A percentile compares a stretch with the other conserved stretches of the same genome.
Conservation (phyloP, 192 early-diverging fungal species). For the Backusella australiensis region DNA sequence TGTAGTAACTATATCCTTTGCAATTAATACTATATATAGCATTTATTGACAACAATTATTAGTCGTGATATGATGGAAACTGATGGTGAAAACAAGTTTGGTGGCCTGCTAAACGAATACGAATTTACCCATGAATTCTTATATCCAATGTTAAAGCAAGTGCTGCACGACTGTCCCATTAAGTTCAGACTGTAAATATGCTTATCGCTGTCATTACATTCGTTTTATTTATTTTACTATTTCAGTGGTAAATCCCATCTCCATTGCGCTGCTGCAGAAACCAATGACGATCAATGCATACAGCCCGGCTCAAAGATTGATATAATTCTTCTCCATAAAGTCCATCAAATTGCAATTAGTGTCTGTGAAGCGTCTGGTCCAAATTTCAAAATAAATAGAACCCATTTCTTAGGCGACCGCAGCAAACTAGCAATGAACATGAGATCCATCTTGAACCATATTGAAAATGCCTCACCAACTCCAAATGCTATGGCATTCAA, state of each 20-base stretch:
- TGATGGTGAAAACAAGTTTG: background rate
- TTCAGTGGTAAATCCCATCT: background rate
- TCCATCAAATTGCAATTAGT: background rate
- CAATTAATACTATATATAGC: background rate
- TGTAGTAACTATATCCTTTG: background rate
- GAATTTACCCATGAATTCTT: background rate
- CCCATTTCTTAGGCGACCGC: background rate
- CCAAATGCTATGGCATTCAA: background rate
- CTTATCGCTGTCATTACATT: background rate
- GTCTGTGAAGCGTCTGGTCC: background rate
- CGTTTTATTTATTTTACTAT: background rate
- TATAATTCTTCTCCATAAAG: background rate
- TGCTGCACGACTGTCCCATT: background rate
- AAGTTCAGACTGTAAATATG: background rate
- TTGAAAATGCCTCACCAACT: background rate
- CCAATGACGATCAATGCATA: background rate
- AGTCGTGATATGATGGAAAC: background rate
- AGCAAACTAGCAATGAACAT: background rate
- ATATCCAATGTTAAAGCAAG: background rate
- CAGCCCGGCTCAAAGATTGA: background rate
- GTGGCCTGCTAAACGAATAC: background rate
- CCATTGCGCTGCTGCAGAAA: background rate
- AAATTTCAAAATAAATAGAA: background rate
- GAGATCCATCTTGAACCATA: background rate
- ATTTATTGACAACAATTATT: background rate